Evolutionary conservation across 768 basidiomycete genomes (phyloP).

Genomic region (Tylopilus rubrobrunneus): DNA sequence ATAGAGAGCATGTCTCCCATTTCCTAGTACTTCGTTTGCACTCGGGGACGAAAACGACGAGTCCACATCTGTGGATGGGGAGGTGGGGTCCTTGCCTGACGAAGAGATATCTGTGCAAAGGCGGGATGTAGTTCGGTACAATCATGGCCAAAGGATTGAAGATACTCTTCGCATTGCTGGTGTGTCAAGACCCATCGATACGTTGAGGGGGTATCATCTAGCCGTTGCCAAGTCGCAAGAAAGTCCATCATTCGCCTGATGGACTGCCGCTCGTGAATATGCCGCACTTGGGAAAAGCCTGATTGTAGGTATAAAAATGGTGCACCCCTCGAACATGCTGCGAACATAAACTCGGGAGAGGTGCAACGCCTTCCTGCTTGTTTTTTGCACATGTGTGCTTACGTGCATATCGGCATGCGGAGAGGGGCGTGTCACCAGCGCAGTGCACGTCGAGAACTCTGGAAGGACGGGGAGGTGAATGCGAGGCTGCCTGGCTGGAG

Average conservation of each 20-base stretch:
- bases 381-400: too few species aligned
- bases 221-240: conserved; percentile 8
- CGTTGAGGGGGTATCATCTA: neutral
- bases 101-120: conserved; percentile 39
- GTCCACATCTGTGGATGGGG: conserved; percentile 52
- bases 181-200: conserved; percentile 8
- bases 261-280: neutral
- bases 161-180: conserved; percentile 14
- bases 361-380: conserved; percentile 21
- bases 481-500: neutral
- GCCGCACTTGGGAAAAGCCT: conserved; percentile 9
- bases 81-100: neutral
- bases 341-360: conserved; percentile 46
- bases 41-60: conserved; percentile 71
- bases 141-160: conserved; percentile 8
- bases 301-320: conserved; percentile 29
- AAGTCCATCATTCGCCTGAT: conserved; percentile 16
- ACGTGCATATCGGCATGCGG: too few species aligned
- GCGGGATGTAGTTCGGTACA: conserved; percentile 44
- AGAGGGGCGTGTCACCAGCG: too few species aligned
- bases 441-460: too few species aligned
- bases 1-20: conserved; percentile 64
- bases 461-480: too few species aligned
- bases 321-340: conserved; percentile 67
- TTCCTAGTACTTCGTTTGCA: conserved; percentile 76